Base-by-base conservation (phyloP, 345 rosid genomes). In the Syzygium grande region DNA sequence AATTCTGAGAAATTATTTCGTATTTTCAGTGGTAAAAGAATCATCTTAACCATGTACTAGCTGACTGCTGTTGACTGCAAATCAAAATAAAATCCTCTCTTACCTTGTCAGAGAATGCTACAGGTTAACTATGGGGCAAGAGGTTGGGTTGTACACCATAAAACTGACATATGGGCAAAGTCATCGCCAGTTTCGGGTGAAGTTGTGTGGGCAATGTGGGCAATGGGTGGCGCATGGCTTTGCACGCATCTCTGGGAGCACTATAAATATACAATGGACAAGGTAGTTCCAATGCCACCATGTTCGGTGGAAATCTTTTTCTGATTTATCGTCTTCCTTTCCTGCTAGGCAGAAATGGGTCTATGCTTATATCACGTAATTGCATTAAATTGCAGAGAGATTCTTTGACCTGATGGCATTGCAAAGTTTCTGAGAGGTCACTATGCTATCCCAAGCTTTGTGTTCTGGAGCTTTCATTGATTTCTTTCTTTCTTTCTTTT, bases 161-260 rank as follows among this genome's bases (percentile, higher is more conserved):
- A 93, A 84, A 89, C 97, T 80, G 99, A 98, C 89, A 88, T 98
- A 87, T 98, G 99, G 99, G 98, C 98, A 38, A 98, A 95, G 91
- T 91, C 99, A 87, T 98, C 99, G 43, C 95, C 95, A 17, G 95
- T 93, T 92, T 84, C 87, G 77, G 98, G 99, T 68, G 86, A 94
- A 16, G 98, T 93, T 86, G 91, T 91, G 61, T 98, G 98, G 98
- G 96, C 97, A 29, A 86, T 98, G 55, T 98, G 99, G 99, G 98
- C 98, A 34, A 98, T 98, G 99, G 99, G 99, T 84, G 99, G 99
- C 85, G 96, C 99, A 46, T 98, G 99, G 99, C 98, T 98, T 84
- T 96, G 97, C 88, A 95, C 97, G 21, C 99, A 96, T 91, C 92
- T 95, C 30, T 96, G 99, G 99, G 99, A 96, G 91, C 98, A 98